Conservation (phyloP, 768 basidiomycete species). For the Suillus lakei region DNA sequence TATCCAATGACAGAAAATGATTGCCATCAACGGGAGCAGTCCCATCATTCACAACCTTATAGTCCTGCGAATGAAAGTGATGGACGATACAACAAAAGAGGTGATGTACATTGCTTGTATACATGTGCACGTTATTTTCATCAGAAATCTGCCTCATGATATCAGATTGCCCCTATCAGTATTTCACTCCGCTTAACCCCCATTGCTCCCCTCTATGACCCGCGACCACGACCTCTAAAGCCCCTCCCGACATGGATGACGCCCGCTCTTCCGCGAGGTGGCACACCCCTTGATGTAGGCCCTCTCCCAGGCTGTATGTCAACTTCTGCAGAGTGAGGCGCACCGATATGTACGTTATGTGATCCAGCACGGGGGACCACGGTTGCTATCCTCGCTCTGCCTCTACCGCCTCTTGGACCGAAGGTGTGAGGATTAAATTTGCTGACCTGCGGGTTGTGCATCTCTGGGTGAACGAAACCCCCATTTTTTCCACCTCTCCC, state of each 20-base stretch:
- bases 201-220: slow-evolving; percentile 12
- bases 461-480: slow-evolving; percentile 48
- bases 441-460: slow-evolving; percentile 36
- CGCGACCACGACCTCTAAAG: slow-evolving; percentile 16
- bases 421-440: slow-evolving; percentile 24
- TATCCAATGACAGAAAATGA: not conserved
- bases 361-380: slow-evolving; percentile 20
- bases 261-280: slow-evolving; percentile 23
- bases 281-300: slow-evolving; percentile 15
- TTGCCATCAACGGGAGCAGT: not conserved
- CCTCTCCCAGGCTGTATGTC: slow-evolving; percentile 3
- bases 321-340: slow-evolving; percentile 2
- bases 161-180: not conserved
- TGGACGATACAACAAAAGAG: not conserved
- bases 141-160: not conserved
- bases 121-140: slow-evolving; percentile 6
- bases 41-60: not conserved
- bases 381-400: slow-evolving; percentile 32
- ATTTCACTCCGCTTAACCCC: not conserved
- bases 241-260: slow-evolving; percentile 9
- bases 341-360: slow-evolving; percentile 14
- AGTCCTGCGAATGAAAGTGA: not conserved
- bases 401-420: slow-evolving; percentile 34
- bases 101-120: slow-evolving; percentile 5
- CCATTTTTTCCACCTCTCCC: slow-evolving; percentile 69